Evolutionary conservation across 2,329 filamentous ascomycete species (phyloP).

Genomic region (Ilyonectria mors-panacis): DNA sequence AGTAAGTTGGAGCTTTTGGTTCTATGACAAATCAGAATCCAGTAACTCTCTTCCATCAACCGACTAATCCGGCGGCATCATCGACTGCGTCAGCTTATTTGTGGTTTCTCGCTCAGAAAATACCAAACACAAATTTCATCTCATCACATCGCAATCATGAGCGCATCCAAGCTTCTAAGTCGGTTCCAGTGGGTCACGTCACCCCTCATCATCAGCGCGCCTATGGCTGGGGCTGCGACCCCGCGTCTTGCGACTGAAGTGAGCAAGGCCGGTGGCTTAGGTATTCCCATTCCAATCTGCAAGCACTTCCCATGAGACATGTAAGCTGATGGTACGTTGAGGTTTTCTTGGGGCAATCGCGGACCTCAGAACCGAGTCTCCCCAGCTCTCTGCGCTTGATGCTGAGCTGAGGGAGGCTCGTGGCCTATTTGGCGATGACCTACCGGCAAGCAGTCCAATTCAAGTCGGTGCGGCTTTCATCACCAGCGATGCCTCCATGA

Average conservation of each 20-base stretch:
- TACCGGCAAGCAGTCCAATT: constrained; percentile 60
- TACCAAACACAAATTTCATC: neutral
- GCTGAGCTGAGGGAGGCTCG: constrained; percentile 51
- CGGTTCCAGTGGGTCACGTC: constrained; percentile 51
- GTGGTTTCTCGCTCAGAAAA: neutral
- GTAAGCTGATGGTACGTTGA: constrained; percentile 28
- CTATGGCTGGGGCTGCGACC: constrained; percentile 54
- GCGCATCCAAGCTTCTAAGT: constrained; percentile 41
- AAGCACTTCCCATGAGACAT: neutral
- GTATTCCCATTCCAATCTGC: constrained; percentile 38
- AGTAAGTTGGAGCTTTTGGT: neutral
- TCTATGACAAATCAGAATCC: constrained; percentile 23
- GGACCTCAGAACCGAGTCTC: constrained; percentile 49
- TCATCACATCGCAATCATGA: constrained; percentile 40
- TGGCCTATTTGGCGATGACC: constrained; percentile 45
- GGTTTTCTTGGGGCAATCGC: constrained; percentile 54
- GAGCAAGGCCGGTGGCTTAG: constrained; percentile 56
- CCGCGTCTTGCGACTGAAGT: constrained; percentile 56
- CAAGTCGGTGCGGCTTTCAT: constrained; percentile 72
- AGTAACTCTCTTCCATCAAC: neutral
- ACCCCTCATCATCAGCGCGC: constrained; percentile 54
- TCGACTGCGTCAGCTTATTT: neutral
- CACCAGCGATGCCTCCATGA: constrained; percentile 63
- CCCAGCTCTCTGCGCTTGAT: constrained; percentile 52
- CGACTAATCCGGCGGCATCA: neutral